phyloP scores from a whole-genome alignment of 495 filamentous ascomycete species.

The Aspergillus cristatus region DNA sequence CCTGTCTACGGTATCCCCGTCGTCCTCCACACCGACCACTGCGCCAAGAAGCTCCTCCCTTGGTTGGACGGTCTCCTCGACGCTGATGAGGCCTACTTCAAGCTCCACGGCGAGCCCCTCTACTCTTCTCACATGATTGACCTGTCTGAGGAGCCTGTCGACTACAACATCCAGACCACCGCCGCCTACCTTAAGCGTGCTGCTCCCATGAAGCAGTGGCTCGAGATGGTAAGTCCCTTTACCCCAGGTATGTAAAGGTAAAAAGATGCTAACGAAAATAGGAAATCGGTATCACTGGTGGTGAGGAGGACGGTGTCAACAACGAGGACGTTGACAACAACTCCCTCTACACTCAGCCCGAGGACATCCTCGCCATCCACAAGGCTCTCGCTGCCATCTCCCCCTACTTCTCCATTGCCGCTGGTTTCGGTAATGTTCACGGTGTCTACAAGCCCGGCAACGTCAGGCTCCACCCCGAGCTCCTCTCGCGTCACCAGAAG shows the following conservation, averaged over 20 bases:
- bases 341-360: conserved; percentile 93
- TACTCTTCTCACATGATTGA: conserved; percentile 99
- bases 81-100: conserved; percentile 87
- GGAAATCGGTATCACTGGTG: conserved; percentile 90
- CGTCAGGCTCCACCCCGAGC: conserved; percentile 87
- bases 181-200: conserved; percentile 83
- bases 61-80: conserved; percentile 97
- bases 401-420: conserved; percentile 94
- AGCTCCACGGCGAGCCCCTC: conserved; percentile 81
- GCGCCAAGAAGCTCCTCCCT: conserved; percentile 86
- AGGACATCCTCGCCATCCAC: conserved; percentile 87
- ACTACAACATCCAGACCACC: conserved; percentile 86
- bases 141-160: conserved; percentile 76
- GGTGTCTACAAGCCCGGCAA: conserved; percentile 99
- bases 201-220: conserved; percentile 93
- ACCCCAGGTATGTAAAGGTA: background rate
- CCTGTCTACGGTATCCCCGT: conserved; percentile 85
- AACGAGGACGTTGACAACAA: conserved; percentile 78
- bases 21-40: conserved; percentile 87
- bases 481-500: conserved; percentile 88
- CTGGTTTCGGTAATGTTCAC: conserved; percentile 98
- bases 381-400: conserved; percentile 70
- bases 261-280: conserved; percentile 13
- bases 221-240: conserved; percentile 74
- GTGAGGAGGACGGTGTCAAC: conserved; percentile 85